Conservation (phyloP, 2,329 filamentous ascomycete species). For the Aspergillus floridensis region DNA sequence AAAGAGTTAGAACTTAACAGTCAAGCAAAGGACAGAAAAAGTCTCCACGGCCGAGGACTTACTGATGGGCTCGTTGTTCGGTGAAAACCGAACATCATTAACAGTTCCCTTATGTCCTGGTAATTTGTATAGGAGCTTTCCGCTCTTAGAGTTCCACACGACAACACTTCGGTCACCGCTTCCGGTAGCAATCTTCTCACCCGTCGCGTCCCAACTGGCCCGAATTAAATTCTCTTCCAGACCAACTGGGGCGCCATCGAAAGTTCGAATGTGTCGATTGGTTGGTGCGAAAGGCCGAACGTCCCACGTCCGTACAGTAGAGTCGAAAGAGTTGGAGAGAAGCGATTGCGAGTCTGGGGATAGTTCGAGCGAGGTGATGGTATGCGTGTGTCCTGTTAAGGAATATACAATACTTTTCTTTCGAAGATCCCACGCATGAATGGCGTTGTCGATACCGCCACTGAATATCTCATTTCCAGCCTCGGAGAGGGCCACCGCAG, state of each 20-base stretch:
- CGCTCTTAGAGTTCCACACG: conserved; percentile 85
- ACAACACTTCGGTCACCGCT: conserved; percentile 88
- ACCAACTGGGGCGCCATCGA: conserved; percentile 84
- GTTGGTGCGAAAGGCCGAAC: conserved; percentile 89
- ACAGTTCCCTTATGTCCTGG: conserved; percentile 94
- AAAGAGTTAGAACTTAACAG: conserved; percentile 6
- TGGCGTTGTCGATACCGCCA: conserved; percentile 94
- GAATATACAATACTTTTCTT: conserved; percentile 87
- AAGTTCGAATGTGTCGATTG: conserved; percentile 79
- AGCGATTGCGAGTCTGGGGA: conserved; percentile 90
- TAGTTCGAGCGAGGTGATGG: conserved; percentile 83
- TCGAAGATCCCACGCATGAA: conserved; percentile 93
- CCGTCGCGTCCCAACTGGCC: conserved; percentile 84
- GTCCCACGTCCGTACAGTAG: conserved; percentile 92
- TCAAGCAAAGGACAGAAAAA: too few species aligned
- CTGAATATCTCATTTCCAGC: conserved; percentile 94
- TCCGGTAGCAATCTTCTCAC: conserved; percentile 83
- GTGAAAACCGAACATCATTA: conserved; percentile 90
- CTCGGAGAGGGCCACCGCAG: conserved; percentile 84
- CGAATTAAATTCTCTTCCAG: conserved; percentile 88
- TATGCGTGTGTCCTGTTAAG: conserved; percentile 86
- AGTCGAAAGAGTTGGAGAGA: conserved; percentile 90
- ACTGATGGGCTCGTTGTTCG: conserved; percentile 81
- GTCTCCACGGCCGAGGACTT: conserved; percentile 46
- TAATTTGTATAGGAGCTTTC: conserved; percentile 89